Conservation (phyloP, 805 yeast genomes). For the Candida ficus region DNA sequence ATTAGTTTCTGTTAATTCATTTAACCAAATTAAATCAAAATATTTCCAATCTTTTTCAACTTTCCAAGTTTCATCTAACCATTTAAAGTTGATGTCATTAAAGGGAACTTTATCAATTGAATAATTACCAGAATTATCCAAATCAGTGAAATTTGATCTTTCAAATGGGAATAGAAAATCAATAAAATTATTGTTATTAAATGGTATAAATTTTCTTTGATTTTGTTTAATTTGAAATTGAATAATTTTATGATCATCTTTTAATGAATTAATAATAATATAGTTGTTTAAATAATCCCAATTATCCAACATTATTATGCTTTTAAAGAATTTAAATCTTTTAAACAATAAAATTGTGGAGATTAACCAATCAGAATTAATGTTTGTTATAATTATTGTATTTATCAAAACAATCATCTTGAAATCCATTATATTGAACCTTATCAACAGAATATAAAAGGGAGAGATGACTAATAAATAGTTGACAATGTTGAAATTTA, state of each 20-base stretch:
- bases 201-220: slow-evolving; percentile 37
- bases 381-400: slow-evolving; percentile 3
- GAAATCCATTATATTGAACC: neutral
- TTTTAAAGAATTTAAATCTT: slow-evolving; percentile 7
- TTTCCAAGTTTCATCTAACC: slow-evolving; percentile 52
- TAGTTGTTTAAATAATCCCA: slow-evolving; percentile 5
- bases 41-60: slow-evolving; percentile 48
- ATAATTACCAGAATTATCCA: slow-evolving; percentile 26
- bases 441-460: slow-evolving; percentile 6
- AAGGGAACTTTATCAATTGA: slow-evolving; percentile 42
- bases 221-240: slow-evolving; percentile 49
- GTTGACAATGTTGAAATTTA: slow-evolving; percentile 5
- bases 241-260: slow-evolving; percentile 32
- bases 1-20: slow-evolving; percentile 37
- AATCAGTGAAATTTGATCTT: slow-evolving; percentile 42
- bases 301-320: slow-evolving; percentile 1
- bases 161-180: slow-evolving; percentile 56
- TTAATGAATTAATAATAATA: slow-evolving; percentile 4
- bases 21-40: slow-evolving; percentile 47
- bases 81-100: slow-evolving; percentile 45
- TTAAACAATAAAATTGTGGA: slow-evolving; percentile 3
- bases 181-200: neutral
- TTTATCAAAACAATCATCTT: slow-evolving; percentile 2
- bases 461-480: slow-evolving; percentile 7
- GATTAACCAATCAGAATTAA: slow-evolving; percentile 7